These are phyloP conservation scores for Tricholoma sp. DNA, from an alignment of 768 basidiomycete species.

Conservation along the genomic window DNA sequence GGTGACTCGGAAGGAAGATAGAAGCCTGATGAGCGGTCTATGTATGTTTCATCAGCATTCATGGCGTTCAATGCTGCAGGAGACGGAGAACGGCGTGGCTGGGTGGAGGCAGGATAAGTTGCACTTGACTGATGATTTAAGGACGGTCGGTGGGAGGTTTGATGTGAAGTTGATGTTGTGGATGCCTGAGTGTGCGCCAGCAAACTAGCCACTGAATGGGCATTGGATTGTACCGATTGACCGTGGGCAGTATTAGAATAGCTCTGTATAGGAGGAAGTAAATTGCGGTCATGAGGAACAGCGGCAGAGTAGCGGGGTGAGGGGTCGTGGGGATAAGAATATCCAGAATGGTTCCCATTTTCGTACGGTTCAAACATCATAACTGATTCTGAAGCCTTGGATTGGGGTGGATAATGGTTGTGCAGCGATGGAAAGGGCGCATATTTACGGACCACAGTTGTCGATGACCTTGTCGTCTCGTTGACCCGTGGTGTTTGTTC, in stretches of 20 bases:
- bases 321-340: slow-evolving; percentile 9
- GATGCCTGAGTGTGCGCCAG: background rate
- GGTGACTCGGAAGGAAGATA: background rate
- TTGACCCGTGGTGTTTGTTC: slow-evolving; percentile 23
- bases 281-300: background rate
- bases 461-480: slow-evolving; percentile 23
- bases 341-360: slow-evolving; percentile 15
- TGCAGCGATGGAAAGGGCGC: slow-evolving; percentile 35
- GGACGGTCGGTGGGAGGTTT: background rate
- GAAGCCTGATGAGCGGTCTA: background rate
- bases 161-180: background rate
- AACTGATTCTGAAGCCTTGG: slow-evolving; percentile 27
- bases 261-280: background rate
- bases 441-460: slow-evolving; percentile 31
- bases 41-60: background rate
- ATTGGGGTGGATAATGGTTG: slow-evolving; percentile 20
- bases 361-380: slow-evolving; percentile 40
- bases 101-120: background rate
- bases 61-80: background rate
- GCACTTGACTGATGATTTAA: background rate
- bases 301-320: background rate
- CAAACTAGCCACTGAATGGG: background rate
- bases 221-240: background rate
- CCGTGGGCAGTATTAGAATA: background rate
- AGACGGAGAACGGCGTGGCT: background rate